These are phyloP conservation scores for Monosporascus cannonballus DNA, from an alignment of 2,329 filamentous ascomycete genomes.

Conservation along the genomic window DNA sequence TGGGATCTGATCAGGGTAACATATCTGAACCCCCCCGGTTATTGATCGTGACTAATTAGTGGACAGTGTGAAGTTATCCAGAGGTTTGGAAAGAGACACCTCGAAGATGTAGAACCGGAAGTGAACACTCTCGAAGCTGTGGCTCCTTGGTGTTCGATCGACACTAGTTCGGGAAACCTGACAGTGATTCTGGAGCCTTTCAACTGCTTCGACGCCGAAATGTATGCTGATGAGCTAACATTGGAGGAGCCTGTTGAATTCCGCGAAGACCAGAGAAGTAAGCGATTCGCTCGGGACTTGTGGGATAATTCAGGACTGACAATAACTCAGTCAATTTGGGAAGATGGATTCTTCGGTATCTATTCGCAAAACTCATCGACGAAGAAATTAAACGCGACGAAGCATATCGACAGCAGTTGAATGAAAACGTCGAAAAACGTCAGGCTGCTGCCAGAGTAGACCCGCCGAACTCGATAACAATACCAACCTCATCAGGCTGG, in stretches of 20 bases:
- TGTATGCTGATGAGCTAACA: slow-evolving; percentile 87
- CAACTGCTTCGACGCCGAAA: slow-evolving; percentile 94
- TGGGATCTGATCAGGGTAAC: slow-evolving; percentile 87
- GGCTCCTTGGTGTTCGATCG: slow-evolving; percentile 92
- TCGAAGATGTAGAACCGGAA: slow-evolving; percentile 84
- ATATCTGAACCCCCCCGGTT: background rate
- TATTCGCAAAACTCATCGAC: slow-evolving; percentile 84
- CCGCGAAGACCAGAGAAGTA: slow-evolving; percentile 88
- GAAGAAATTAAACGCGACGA: slow-evolving; percentile 85
- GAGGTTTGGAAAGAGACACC: slow-evolving; percentile 88
- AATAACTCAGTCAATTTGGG: slow-evolving; percentile 74
- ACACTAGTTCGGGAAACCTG: slow-evolving; percentile 85
- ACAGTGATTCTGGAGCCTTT: slow-evolving; percentile 90
- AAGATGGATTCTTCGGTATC: slow-evolving; percentile 90
- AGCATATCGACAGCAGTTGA: slow-evolving; percentile 61
- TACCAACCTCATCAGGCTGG: slow-evolving; percentile 34
- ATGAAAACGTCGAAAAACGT: slow-evolving; percentile 55
- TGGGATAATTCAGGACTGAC: slow-evolving; percentile 8
- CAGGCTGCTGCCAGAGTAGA: slow-evolving; percentile 48
- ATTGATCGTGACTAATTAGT: slow-evolving; percentile 10
- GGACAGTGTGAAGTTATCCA: slow-evolving; percentile 74
- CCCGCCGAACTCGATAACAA: slow-evolving; percentile 53
- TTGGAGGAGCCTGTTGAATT: slow-evolving; percentile 72
- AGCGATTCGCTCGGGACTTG: slow-evolving; percentile 22
- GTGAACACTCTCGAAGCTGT: slow-evolving; percentile 86